These are phyloP conservation scores for Pseudogymnoascus sp. DNA, from an alignment of 2,329 filamentous ascomycete species.

Conservation along the genomic window DNA sequence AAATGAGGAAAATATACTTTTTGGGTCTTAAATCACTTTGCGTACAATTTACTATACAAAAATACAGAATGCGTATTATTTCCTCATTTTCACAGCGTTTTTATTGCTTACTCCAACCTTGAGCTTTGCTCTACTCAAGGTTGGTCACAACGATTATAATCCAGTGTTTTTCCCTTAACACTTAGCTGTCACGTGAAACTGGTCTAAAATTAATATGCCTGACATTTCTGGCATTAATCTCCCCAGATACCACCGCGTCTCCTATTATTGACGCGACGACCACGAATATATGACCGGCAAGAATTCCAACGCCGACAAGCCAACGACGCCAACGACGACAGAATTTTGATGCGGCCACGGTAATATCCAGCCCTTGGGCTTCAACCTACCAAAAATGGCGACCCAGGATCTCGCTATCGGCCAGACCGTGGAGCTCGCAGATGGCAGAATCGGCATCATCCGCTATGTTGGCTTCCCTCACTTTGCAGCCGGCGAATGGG, in stretches of 20 bases:
- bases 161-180: too few relatives aligned
- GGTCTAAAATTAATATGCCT: background rate
- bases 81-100: too few relatives aligned
- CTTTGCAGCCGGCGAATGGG: conserved; percentile 78
- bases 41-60: too few relatives aligned
- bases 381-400: background rate
- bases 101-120: too few relatives aligned
- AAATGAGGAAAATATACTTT: too few relatives aligned
- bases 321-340: background rate
- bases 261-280: conserved; percentile 5
- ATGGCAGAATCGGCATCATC: conserved; percentile 67
- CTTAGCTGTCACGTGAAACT: background rate
- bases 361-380: background rate
- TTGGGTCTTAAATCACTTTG: too few relatives aligned
- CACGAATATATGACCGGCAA: background rate
- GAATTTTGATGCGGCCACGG: background rate
- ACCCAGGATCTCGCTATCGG: background rate
- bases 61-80: too few relatives aligned
- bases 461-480: conserved; percentile 73
- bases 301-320: background rate
- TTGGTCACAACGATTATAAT: too few relatives aligned
- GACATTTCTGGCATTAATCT: background rate
- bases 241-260: background rate
- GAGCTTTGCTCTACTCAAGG: background rate
- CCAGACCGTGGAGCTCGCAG: conserved; percentile 55